A percentile compares a stretch with the other conserved stretches of the same genome.
phyloP scores from a whole-genome alignment of 1,284 basidiomycete genomes.

The Afroboletus lepidellus region DNA sequence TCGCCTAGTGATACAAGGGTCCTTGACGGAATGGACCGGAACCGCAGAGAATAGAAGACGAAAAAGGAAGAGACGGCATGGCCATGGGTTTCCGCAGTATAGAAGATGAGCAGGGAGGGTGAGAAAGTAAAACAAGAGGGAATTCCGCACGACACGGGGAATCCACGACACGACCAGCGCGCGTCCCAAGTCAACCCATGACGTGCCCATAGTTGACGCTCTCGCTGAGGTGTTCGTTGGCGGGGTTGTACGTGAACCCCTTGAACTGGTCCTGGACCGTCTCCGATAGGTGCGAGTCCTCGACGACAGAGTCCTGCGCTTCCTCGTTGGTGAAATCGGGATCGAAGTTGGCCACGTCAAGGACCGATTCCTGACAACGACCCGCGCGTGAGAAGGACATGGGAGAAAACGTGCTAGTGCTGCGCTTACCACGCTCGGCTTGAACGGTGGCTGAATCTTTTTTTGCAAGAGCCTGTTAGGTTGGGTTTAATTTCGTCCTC shows the following conservation, averaged over 20 bases:
- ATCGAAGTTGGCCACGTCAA: slow-evolving; percentile 91
- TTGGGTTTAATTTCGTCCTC: slow-evolving; percentile 8
- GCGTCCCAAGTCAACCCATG: slow-evolving; percentile 27
- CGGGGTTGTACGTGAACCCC: slow-evolving; percentile 83
- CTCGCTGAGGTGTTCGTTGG: slow-evolving; percentile 77
- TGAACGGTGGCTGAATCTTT: slow-evolving; percentile 98
- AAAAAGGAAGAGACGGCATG: neutral
- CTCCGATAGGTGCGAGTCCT: slow-evolving; percentile 87
- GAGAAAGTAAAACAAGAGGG: neutral
- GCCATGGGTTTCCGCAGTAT: slow-evolving; percentile 1
- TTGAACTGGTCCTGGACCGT: slow-evolving; percentile 95
- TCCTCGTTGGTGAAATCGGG: slow-evolving; percentile 93
- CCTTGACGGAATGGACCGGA: neutral
- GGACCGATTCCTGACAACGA: slow-evolving; percentile 62
- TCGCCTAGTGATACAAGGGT: slow-evolving; percentile 13
- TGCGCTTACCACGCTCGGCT: slow-evolving; percentile 85
- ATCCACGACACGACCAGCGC: slow-evolving; percentile 28
- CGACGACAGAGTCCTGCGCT: slow-evolving; percentile 91
- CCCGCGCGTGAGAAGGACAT: neutral
- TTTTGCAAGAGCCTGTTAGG: slow-evolving; percentile 74
- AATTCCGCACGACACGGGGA: neutral
- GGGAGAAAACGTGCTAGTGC: neutral
- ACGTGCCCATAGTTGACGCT: slow-evolving; percentile 59
- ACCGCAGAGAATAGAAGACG: neutral
- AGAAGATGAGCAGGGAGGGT: neutral